phyloP scores from a whole-genome alignment of 352 stramenopile species.

The Pythium oligandrum region DNA sequence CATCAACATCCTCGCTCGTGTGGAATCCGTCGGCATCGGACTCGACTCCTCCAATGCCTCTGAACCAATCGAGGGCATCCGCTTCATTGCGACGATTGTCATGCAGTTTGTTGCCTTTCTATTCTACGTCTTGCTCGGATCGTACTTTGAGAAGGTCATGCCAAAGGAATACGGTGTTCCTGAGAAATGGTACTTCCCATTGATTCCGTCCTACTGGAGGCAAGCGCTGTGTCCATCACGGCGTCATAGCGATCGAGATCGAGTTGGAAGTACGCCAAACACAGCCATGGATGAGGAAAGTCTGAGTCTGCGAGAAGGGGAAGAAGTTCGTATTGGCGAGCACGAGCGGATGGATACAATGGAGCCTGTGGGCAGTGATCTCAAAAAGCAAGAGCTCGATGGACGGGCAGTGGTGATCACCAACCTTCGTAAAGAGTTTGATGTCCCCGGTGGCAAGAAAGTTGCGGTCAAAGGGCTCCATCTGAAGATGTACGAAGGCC shows the following conservation, averaged over 20 bases:
- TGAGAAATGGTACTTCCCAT: conserved; percentile 88
- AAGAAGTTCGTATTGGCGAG: no score
- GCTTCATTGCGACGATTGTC: conserved; percentile 50
- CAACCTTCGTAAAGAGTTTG: conserved; percentile 74
- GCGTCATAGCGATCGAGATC: not conserved
- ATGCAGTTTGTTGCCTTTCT: conserved; percentile 90
- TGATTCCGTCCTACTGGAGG: conserved; percentile 69
- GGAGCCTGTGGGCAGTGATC: conserved; percentile 29
- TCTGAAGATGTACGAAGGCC: conserved; percentile 89
- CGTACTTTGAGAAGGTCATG: conserved; percentile 91
- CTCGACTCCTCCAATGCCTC: conserved; percentile 31
- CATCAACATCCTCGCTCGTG: conserved; percentile 49
- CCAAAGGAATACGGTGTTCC: conserved; percentile 90
- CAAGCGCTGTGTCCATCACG: conserved; percentile 1
- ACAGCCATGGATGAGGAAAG: no score
- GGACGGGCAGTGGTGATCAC: conserved; percentile 55
- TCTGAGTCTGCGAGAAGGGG: no score
- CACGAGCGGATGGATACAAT: not conserved
- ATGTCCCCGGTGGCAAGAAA: conserved; percentile 53
- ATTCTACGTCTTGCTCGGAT: conserved; percentile 79
- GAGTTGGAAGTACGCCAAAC: no score
- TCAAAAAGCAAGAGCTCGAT: conserved; percentile 47
- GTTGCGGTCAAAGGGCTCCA: conserved; percentile 84
- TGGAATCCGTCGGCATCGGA: conserved; percentile 49
- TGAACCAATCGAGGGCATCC: conserved; percentile 40